Base-by-base conservation (phyloP, 306 rosid species). In the Cucurbita argyrosperma region DNA sequence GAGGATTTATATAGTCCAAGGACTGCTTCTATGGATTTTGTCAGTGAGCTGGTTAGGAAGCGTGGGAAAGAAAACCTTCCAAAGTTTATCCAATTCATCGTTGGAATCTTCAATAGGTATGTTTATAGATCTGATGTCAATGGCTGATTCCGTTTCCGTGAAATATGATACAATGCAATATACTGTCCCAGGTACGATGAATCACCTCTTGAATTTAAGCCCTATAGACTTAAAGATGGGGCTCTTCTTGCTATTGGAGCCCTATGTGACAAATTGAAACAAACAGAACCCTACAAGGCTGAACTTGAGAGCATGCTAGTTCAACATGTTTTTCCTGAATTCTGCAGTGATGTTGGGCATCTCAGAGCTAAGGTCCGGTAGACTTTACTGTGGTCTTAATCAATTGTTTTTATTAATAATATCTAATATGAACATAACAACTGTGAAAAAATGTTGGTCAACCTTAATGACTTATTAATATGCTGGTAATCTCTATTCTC, bases 181-280 rank as follows among this genome's bases (percentile, higher is more conserved):
- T 42, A 43, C 54, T 45, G 30, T 58, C 26, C 26, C 79, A 93
- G 98, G 82, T 90, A 93, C 73, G 98, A 87, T 75, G 97, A 87
- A 85, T 84, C 96, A 69, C 78, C 92, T 38, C 45, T 60, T 74
- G 96, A 87, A 80, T 82, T 76, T 84, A 93, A 93, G 77, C 93
- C 92, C 37, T 93, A 93, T 55, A 87, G 97, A 63, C 93, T 90
- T 86, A 93, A 93, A 79, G 98, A 93, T 81, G 98, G 98, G 42
- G 97, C 98, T 30, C 97, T 93, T 65, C 98, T 93, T 84, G 98
- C 97, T 62, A 89, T 93, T 65, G 98, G 98, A 74, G 93, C 98
- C 46, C 96, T 93, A 74, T 93, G 98, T 81, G 98, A 93, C 84
- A 93, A 89, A 82, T 71, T 93, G 86, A 90, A 90, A 84, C 98